A percentile compares a stretch with the other conserved stretches of the same genome.
Evolutionary conservation across 805 yeast genomes (phyloP).

Genomic region (Sugiyamaella americana): DNA sequence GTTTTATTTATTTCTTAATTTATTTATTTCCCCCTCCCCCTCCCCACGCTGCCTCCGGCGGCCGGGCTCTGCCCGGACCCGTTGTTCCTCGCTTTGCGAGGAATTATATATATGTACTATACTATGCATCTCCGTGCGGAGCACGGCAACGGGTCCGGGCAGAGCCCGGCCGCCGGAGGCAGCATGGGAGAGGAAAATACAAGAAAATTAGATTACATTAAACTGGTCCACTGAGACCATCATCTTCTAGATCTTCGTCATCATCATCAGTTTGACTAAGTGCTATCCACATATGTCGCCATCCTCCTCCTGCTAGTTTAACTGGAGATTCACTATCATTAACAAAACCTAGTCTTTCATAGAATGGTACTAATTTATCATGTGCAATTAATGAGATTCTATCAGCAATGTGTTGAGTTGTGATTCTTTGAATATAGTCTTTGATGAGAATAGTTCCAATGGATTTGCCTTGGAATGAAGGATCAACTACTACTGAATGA

Average conservation of each 20-base stretch:
- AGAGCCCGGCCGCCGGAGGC: no score
- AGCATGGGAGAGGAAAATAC: not conserved
- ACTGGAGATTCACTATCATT: constrained; percentile 40
- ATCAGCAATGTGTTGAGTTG: constrained; percentile 81
- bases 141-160: no score
- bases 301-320: constrained; percentile 21
- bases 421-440: constrained; percentile 85
- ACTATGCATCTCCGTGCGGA: no score
- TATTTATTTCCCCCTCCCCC: not conserved
- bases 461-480: constrained; percentile 72
- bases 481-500: constrained; percentile 74
- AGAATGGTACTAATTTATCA: constrained; percentile 62
- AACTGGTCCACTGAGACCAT: constrained; percentile 2
- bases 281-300: constrained; percentile 22
- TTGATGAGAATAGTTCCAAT: constrained; percentile 77
- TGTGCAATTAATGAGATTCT: constrained; percentile 70
- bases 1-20: constrained; percentile 1
- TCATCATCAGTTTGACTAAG: constrained; percentile 17
- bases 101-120: no score
- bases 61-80: no score
- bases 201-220: not conserved
- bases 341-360: constrained; percentile 73
- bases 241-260: constrained; percentile 11
- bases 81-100: no score
- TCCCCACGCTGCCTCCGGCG: no score